Evolutionary conservation across 768 basidiomycete genomes (phyloP).

Genomic region (Tricholoma sp.): DNA sequence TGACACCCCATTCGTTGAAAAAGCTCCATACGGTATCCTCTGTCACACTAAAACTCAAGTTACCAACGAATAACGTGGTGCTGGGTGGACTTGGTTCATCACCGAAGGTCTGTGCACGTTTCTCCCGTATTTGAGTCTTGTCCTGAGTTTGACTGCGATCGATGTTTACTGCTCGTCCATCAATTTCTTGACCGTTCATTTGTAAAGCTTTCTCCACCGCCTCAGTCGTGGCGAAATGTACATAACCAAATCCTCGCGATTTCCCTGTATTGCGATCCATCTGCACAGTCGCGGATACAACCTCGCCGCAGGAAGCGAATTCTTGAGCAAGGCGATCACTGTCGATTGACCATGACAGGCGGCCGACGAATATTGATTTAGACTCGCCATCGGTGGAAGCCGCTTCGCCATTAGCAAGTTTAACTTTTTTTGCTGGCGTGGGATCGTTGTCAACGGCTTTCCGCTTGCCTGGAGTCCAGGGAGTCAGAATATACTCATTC

Average conservation of each 20-base stretch:
- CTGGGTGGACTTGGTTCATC: constrained; percentile 66
- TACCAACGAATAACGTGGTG: constrained; percentile 83
- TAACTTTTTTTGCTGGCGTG: constrained; percentile 75
- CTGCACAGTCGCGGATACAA: constrained; percentile 85
- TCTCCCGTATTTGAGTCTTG: constrained; percentile 52
- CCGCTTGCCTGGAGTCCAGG: constrained; percentile 54
- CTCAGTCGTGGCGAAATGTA: constrained; percentile 64
- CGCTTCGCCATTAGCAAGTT: constrained; percentile 57
- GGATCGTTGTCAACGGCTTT: constrained; percentile 67
- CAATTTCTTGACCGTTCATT: constrained; percentile 84
- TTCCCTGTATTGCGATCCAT: constrained; percentile 77
- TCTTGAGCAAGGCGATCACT: constrained; percentile 92
- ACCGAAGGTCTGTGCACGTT: constrained; percentile 71
- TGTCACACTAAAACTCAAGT: constrained; percentile 72
- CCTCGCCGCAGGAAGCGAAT: constrained; percentile 85
- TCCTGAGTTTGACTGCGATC: constrained; percentile 70
- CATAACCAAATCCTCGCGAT: constrained; percentile 83
- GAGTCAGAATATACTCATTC: neutral
- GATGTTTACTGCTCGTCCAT: constrained; percentile 84
- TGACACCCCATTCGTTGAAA: constrained; percentile 87
- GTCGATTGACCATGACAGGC: constrained; percentile 94
- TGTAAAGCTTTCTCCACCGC: constrained; percentile 79
- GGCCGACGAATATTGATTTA: constrained; percentile 85
- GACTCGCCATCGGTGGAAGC: constrained; percentile 44
- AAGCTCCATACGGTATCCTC: constrained; percentile 88